Evolutionary conservation across 2,329 filamentous ascomycete genomes (phyloP).

Genomic region (Monilinia fructigena): DNA sequence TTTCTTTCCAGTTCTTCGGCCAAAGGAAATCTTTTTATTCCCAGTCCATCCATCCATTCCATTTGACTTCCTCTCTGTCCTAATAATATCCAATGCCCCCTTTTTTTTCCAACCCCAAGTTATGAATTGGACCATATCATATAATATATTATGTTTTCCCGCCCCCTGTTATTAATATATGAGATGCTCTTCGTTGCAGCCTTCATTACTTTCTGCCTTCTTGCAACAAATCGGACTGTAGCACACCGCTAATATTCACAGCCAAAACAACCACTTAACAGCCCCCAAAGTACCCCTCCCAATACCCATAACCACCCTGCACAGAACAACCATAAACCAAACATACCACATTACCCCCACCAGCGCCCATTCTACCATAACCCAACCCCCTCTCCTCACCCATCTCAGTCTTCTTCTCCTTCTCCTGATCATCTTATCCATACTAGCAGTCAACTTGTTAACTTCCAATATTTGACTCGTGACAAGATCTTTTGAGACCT

Average conservation of each 20-base stretch:
- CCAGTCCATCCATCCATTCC: background rate
- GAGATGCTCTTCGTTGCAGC: background rate
- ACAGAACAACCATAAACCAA: slow-evolving; percentile 82
- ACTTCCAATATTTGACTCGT: slow-evolving; percentile 75
- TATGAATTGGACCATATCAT: background rate
- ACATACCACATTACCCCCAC: slow-evolving; percentile 92
- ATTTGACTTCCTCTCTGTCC: background rate
- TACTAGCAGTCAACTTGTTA: slow-evolving; percentile 75
- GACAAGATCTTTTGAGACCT: slow-evolving; percentile 72
- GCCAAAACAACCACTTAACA: slow-evolving; percentile 74
- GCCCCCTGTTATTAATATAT: background rate
- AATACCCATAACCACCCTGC: slow-evolving; percentile 63
- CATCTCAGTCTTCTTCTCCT: slow-evolving; percentile 68
- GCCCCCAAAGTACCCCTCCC: slow-evolving; percentile 58
- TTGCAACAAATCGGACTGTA: background rate
- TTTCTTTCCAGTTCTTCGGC: slow-evolving; percentile 9
- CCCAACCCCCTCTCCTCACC: slow-evolving; percentile 73
- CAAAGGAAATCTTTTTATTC: slow-evolving; percentile 6
- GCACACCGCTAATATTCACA: background rate
- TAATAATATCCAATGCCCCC: background rate
- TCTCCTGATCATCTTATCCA: slow-evolving; percentile 72
- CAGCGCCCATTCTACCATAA: slow-evolving; percentile 81
- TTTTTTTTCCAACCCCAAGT: slow-evolving; percentile 16
- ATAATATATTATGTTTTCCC: background rate
- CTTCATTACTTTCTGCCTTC: background rate